Evolutionary conservation across 495 filamentous ascomycete genomes (phyloP).

Genomic region (Aspergillus sparsus): DNA sequence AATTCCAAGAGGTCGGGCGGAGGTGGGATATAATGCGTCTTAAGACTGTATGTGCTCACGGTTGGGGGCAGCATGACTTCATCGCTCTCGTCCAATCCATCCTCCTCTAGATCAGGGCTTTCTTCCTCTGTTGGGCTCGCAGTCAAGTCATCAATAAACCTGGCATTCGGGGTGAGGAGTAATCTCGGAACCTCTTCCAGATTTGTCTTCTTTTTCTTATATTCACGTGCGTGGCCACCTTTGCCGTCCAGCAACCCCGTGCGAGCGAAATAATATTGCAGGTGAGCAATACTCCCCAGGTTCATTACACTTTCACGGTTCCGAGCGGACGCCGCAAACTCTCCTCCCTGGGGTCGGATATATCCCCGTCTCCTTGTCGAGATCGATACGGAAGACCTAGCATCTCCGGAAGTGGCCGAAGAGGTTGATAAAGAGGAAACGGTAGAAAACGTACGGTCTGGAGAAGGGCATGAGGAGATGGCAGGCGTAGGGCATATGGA

Average conservation of each 20-base stretch:
- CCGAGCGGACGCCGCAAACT: slow-evolving; percentile 87
- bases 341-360: slow-evolving; percentile 84
- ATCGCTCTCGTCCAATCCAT: slow-evolving; percentile 60
- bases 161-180: slow-evolving; percentile 46
- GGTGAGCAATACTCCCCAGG: slow-evolving; percentile 91
- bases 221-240: slow-evolving; percentile 77
- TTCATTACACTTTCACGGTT: slow-evolving; percentile 93
- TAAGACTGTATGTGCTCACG: slow-evolving; percentile 90
- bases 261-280: slow-evolving; percentile 97
- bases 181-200: slow-evolving; percentile 41
- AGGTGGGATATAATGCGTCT: slow-evolving; percentile 80
- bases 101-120: slow-evolving; percentile 45
- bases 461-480: slow-evolving; percentile 61
- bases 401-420: slow-evolving; percentile 57
- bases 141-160: slow-evolving; percentile 44
- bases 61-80: slow-evolving; percentile 88
- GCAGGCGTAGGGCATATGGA: slow-evolving; percentile 62
- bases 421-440: slow-evolving; percentile 70
- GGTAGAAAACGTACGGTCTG: slow-evolving; percentile 74
- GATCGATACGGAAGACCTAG: slow-evolving; percentile 56
- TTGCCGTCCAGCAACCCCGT: slow-evolving; percentile 94
- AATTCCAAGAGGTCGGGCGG: slow-evolving; percentile 80
- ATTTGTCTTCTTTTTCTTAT: slow-evolving; percentile 57
- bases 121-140: slow-evolving; percentile 61
- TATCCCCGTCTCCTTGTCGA: slow-evolving; percentile 73